phyloP scores from a whole-genome alignment of 129 eudicot genomes.

The Ambrosia artemisiifolia region DNA sequence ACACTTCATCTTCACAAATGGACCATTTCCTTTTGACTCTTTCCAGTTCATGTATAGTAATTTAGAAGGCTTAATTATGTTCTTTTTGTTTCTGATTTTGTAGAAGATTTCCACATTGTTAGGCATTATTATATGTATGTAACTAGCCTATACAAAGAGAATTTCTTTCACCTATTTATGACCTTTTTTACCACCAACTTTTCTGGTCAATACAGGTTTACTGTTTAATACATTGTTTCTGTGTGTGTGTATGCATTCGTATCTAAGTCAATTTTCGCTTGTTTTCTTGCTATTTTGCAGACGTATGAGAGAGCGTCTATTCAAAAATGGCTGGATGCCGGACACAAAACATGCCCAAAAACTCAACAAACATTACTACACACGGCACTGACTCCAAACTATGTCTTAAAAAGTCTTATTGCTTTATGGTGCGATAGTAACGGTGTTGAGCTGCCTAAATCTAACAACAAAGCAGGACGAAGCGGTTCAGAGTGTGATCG shows the following conservation, averaged over 20 bases:
- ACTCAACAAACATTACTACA: constrained; percentile 75
- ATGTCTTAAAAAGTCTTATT: constrained; percentile 77
- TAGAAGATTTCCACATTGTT: constrained; percentile 15
- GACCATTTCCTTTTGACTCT: constrained; percentile 15
- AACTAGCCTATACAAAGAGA: background rate
- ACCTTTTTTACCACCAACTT: background rate
- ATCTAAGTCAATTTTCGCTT: background rate
- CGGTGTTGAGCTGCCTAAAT: constrained; percentile 72
- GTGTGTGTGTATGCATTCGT: background rate
- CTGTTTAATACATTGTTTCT: constrained; percentile 2
- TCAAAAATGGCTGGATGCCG: constrained; percentile 90
- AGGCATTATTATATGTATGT: constrained; percentile 7
- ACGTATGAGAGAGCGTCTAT: constrained; percentile 80
- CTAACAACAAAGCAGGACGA: constrained; percentile 43
- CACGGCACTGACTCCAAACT: constrained; percentile 80
- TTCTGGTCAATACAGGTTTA: background rate
- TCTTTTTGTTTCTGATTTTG: background rate
- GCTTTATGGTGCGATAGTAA: constrained; percentile 83
- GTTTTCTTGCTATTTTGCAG: constrained; percentile 39
- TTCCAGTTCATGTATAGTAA: background rate
- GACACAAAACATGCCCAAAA: constrained; percentile 90
- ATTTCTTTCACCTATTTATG: background rate
- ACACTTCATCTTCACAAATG: background rate
- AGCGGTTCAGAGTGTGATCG: constrained; percentile 66
- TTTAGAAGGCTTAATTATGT: background rate